Conservation (phyloP, 2,329 filamentous ascomycete genomes). For the Paraphaeosphaeria sporulosa region DNA sequence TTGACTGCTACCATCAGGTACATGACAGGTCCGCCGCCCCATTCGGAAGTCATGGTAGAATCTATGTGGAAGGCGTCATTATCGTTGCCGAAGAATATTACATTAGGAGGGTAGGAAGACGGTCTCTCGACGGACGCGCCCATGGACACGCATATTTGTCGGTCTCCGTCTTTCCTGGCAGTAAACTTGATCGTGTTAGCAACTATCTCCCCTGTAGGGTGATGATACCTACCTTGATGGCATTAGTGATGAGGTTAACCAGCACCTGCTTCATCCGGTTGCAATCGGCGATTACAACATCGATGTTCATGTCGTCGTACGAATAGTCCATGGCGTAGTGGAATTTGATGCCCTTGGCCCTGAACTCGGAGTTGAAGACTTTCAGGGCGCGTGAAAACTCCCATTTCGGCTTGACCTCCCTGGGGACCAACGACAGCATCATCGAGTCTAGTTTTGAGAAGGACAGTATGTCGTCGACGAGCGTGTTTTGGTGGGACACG, state of each 20-base stretch:
- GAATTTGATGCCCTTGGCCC: slow-evolving; percentile 48
- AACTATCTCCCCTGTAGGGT: slow-evolving; percentile 33
- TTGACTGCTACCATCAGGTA: slow-evolving; percentile 56
- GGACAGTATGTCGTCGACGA: slow-evolving; percentile 58
- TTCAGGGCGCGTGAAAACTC: slow-evolving; percentile 23
- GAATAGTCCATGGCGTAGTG: slow-evolving; percentile 52
- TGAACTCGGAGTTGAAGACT: slow-evolving; percentile 52
- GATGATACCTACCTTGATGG: slow-evolving; percentile 39
- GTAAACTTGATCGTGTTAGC: slow-evolving; percentile 60
- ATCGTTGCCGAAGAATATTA: slow-evolving; percentile 53
- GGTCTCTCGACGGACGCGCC: slow-evolving; percentile 50
- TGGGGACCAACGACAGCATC: slow-evolving; percentile 51
- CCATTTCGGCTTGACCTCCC: slow-evolving; percentile 22
- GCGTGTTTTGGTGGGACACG: slow-evolving; percentile 53
- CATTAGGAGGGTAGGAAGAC: slow-evolving; percentile 52
- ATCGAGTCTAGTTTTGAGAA: slow-evolving; percentile 58
- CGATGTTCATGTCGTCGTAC: slow-evolving; percentile 47
- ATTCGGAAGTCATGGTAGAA: slow-evolving; percentile 51
- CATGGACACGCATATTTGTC: slow-evolving; percentile 52
- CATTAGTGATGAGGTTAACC: slow-evolving; percentile 55
- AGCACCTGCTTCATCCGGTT: slow-evolving; percentile 53
- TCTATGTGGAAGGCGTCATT: slow-evolving; percentile 49
- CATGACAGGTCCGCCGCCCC: slow-evolving; percentile 49
- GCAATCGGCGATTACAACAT: slow-evolving; percentile 49
- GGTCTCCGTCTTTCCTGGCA: slow-evolving; percentile 45